Conservation (phyloP, 2,329 filamentous ascomycete species). For the Diaporthe destruens region DNA sequence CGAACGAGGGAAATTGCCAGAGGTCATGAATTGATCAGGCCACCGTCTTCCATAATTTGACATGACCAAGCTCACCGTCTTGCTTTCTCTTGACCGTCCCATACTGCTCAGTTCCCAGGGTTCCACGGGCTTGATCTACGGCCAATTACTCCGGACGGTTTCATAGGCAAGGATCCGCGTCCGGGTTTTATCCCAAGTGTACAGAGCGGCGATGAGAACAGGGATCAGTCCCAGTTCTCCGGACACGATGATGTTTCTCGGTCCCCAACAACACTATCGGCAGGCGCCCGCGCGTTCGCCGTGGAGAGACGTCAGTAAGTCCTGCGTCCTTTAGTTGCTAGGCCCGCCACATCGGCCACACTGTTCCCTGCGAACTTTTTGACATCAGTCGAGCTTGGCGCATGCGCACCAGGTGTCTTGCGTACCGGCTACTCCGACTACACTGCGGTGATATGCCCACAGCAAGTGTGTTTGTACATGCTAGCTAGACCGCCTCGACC, state of each 20-base stretch:
- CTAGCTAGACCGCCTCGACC: slow-evolving; percentile 38
- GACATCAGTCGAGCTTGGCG: slow-evolving; percentile 34
- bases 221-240: slow-evolving; percentile 33
- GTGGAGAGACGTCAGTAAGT: slow-evolving; percentile 23
- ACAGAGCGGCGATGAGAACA: slow-evolving; percentile 35
- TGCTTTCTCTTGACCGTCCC: slow-evolving; percentile 3
- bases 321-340: slow-evolving; percentile 24
- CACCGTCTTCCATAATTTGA: not conserved
- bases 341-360: slow-evolving; percentile 39
- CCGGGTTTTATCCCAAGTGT: slow-evolving; percentile 35
- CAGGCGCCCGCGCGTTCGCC: slow-evolving; percentile 14
- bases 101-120: slow-evolving; percentile 14
- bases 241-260: slow-evolving; percentile 38
- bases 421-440: slow-evolving; percentile 37
- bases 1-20: not conserved
- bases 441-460: slow-evolving; percentile 26
- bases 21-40: not conserved
- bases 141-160: slow-evolving; percentile 38
- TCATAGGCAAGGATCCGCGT: slow-evolving; percentile 38
- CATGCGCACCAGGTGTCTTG: slow-evolving; percentile 21
- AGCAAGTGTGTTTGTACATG: slow-evolving; percentile 37
- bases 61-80: not conserved
- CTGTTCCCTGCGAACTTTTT: slow-evolving; percentile 16
- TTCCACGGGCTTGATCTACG: slow-evolving; percentile 25
- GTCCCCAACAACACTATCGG: slow-evolving; percentile 20